phyloP scores from a whole-genome alignment of 225 moss, liverwort and hornwort genomes.

The Polytrichum commune region DNA sequence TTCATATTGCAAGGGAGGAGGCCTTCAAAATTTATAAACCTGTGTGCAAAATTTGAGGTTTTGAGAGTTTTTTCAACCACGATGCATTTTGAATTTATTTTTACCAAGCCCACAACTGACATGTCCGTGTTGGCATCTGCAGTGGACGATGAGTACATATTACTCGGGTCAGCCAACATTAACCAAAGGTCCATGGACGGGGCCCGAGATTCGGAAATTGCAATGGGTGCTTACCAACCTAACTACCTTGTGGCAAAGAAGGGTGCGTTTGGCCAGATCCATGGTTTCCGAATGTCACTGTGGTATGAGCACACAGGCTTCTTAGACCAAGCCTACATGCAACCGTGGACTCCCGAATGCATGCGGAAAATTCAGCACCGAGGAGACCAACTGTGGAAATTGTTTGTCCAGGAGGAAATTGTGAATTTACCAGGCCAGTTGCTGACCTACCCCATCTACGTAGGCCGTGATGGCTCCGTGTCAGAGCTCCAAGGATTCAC shows the following conservation, averaged over 20 bases:
- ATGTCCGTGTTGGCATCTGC: slow-evolving; percentile 17
- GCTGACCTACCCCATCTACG: slow-evolving; percentile 60
- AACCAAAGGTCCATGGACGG: slow-evolving; percentile 93
- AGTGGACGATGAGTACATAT: slow-evolving; percentile 95
- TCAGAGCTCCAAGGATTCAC: slow-evolving; percentile 31
- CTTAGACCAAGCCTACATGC: slow-evolving; percentile 57
- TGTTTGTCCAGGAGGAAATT: slow-evolving; percentile 58
- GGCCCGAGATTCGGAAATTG: slow-evolving; percentile 86
- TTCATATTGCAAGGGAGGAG: no score
- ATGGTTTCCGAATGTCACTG: slow-evolving; percentile 83
- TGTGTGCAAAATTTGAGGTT: no score
- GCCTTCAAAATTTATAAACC: no score
- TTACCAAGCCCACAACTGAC: no score
- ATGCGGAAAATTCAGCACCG: slow-evolving; percentile 47
- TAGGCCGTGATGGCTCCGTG: slow-evolving; percentile 62
- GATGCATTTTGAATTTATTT: no score
- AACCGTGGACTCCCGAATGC: slow-evolving; percentile 57
- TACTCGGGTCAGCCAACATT: slow-evolving; percentile 92
- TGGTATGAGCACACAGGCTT: slow-evolving; percentile 85
- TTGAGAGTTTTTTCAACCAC: no score
- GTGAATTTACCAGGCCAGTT: slow-evolving; percentile 78
- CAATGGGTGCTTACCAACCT: slow-evolving; percentile 87
- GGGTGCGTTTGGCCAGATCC: slow-evolving; percentile 60
- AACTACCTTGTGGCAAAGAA: slow-evolving; percentile 30
- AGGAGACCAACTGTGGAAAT: slow-evolving; percentile 60